Percentiles rank a stretch among this genome's conserved stretches.
These are phyloP conservation scores for Macrolepiota albuminosa DNA, from an alignment of 768 basidiomycete genomes.

Conservation along the genomic window DNA sequence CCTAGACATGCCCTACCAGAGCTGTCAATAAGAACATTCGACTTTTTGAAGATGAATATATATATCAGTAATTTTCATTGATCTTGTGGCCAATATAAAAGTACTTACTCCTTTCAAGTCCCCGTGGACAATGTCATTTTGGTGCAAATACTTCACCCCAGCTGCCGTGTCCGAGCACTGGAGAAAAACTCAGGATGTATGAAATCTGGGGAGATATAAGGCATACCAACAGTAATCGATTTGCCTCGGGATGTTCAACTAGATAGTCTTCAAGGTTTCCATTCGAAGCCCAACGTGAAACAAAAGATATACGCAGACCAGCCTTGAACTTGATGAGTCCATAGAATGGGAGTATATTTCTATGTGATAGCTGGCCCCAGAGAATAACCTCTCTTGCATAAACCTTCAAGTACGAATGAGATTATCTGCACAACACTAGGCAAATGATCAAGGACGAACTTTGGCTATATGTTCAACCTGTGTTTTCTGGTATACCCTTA, in stretches of 20 bases:
- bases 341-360: conserved; percentile 27
- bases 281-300: conserved; percentile 31
- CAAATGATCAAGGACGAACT: not conserved
- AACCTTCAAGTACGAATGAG: not conserved
- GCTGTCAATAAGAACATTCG: conserved; percentile 17
- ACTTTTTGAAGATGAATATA: not conserved
- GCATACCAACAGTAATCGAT: not conserved
- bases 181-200: conserved; percentile 4
- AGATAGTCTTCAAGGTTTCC: conserved; percentile 25
- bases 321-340: conserved; percentile 22
- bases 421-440: not conserved
- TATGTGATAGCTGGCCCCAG: not conserved
- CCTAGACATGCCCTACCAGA: conserved; percentile 16
- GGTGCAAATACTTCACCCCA: conserved; percentile 16
- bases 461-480: not conserved
- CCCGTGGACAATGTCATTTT: not conserved
- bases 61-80: not conserved
- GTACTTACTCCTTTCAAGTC: conserved; percentile 21
- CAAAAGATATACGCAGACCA: conserved; percentile 23
- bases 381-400: conserved; percentile 9
- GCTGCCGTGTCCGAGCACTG: conserved; percentile 25
- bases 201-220: not conserved
- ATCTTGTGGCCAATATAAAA: not conserved
- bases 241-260: conserved; percentile 6
- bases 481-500: not conserved